Conservation (phyloP, 208 protist genomes). For the Histomonas meleagridis region DNA sequence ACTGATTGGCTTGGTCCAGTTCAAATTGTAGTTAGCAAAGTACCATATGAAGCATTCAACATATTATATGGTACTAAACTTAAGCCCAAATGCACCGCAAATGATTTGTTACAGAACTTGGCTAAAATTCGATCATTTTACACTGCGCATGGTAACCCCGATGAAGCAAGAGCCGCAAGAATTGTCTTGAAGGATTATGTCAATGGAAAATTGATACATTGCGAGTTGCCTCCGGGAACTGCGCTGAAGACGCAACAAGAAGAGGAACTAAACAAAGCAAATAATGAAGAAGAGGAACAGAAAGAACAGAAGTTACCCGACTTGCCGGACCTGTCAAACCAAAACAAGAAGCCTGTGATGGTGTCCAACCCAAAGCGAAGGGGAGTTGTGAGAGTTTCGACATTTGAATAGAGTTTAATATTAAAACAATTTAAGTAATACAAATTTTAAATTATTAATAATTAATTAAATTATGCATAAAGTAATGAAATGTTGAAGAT, state of each 20-base stretch:
- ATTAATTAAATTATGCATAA: too few species aligned
- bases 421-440: too few species aligned
- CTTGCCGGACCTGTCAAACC: not conserved
- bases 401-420: conserved; percentile 31
- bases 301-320: too few species aligned
- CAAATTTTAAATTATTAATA: too few species aligned
- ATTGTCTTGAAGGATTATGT: conserved; percentile 30
- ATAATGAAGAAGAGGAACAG: not conserved
- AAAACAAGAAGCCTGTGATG: not conserved
- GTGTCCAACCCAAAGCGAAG: not conserved
- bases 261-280: too few species aligned
- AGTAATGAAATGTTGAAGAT: too few species aligned
- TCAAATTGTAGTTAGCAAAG: not conserved
- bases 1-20: not conserved
- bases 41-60: not conserved
- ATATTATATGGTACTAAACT: not conserved
- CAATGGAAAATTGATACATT: conserved; percentile 7
- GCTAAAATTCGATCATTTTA: not conserved
- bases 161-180: not conserved
- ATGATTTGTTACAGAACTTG: not conserved
- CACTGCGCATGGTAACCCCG: not conserved
- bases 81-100: not conserved
- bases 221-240: not conserved
- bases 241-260: not conserved
- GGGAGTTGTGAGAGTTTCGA: conserved; percentile 13